Percentiles rank a stretch among this genome's conserved stretches.
These are phyloP conservation scores for Pseudotulostoma volvatum DNA, from an alignment of 495 filamentous ascomycete genomes.

Conservation along the genomic window DNA sequence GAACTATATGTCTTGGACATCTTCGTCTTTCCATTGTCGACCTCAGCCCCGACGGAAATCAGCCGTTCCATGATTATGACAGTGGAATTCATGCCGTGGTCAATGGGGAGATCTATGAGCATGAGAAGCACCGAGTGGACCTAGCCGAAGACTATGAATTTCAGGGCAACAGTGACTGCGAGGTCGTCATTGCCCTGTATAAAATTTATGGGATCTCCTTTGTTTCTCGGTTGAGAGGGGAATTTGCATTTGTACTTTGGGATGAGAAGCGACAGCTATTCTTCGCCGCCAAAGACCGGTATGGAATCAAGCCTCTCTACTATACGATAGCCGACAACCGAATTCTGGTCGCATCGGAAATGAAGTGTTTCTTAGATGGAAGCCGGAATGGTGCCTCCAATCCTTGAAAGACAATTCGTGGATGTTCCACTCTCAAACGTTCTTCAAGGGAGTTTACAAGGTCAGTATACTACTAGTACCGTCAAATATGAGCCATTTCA, in stretches of 20 bases:
- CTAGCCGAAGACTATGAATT: slow-evolving; percentile 25
- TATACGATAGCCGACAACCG: slow-evolving; percentile 22
- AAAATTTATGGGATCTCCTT: slow-evolving; percentile 28
- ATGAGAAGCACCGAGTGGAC: slow-evolving; percentile 22
- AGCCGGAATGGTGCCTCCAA: slow-evolving; percentile 32
- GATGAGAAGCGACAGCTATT: slow-evolving; percentile 22
- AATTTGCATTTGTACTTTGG: slow-evolving; percentile 35
- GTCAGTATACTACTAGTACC: no score
- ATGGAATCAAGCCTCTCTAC: slow-evolving; percentile 37
- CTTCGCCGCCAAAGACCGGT: slow-evolving; percentile 32
- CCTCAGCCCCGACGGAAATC: slow-evolving; percentile 25
- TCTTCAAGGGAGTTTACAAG: no score
- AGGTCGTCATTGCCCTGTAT: slow-evolving; percentile 36
- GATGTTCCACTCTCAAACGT: no score
- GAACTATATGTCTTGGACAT: slow-evolving; percentile 29
- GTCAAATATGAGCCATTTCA: no score
- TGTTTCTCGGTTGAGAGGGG: slow-evolving; percentile 29
- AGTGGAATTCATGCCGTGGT: slow-evolving; percentile 32
- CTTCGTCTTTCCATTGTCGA: slow-evolving; percentile 36
- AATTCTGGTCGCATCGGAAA: slow-evolving; percentile 26
- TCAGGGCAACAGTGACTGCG: slow-evolving; percentile 25
- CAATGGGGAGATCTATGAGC: slow-evolving; percentile 40
- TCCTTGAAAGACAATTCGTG: no score
- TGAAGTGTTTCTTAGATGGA: slow-evolving; percentile 32
- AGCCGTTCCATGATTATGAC: slow-evolving; percentile 29